Base-by-base conservation (phyloP, 495 filamentous ascomycete species). In the Aspergillus affinis region DNA sequence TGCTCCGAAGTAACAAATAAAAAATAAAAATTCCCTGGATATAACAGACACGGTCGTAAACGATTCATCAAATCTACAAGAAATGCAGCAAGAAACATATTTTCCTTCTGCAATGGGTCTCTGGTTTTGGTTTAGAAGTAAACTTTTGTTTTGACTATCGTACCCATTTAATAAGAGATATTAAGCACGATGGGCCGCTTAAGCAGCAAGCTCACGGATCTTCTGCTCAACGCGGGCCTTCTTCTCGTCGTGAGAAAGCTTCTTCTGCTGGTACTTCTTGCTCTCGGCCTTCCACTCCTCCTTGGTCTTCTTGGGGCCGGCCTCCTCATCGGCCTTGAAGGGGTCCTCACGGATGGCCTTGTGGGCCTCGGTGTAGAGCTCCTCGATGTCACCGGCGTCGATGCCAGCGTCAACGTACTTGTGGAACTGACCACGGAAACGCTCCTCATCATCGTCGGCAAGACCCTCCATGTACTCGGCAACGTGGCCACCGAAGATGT, bases 381-480 rank as follows among this genome's bases (percentile, higher is more conserved):
- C 95, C 90, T 99, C 94, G 51, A 99, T 84, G 64, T 91, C 91
- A 74, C 97, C 95, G 57, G 94, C 93, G 81, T 98, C 94, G 62
- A 98, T 78, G 65, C 93, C 95, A 70, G 96, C 89, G 73, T 98
- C 94, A 65, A 96, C 88, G 85, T 99, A 99, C 79, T 92, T 86
- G 76, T 86, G 78, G 89, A 99, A 98, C 84, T 98, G 94, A 68
- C 85, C 86, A 85, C 92, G 93, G 88, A 91, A 99, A 76, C 94
- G 92, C 85, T 99, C 94, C 89, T 99, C 94, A 76, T 99, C 94
- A 76, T 99, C 94, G 75, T 99, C 94, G 75, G 95, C 95, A 66
- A 99, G 90, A 48, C 87, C 93, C 89, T 99, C 94, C 94, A 99
- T 99, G 85, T 98, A 99, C 86, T 99, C 94, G 62, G 92, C 91